These are phyloP conservation scores for Paramecium biaurelia DNA, from an alignment of 73 alveolate species.

Conservation along the genomic window DNA sequence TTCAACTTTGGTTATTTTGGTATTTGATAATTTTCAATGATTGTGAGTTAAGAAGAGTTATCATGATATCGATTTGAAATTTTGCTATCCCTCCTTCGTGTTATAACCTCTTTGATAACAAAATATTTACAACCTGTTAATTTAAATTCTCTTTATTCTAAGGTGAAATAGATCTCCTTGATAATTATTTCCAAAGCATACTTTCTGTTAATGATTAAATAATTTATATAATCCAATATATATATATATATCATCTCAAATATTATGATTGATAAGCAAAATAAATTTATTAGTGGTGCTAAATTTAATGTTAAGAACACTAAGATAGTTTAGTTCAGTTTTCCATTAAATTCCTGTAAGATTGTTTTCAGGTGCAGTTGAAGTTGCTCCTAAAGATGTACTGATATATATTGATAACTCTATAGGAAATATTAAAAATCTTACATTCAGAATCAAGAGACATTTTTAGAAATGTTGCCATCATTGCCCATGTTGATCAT, in stretches of 20 bases:
- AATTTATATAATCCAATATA: background rate
- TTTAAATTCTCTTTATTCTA: background rate
- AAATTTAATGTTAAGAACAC: background rate
- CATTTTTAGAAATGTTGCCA: constrained; percentile 74
- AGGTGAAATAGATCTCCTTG: background rate
- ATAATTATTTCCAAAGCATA: background rate
- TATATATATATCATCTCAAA: background rate
- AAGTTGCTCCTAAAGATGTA: background rate
- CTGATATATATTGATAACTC: too few species aligned
- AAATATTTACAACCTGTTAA: background rate
- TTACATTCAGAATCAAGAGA: constrained; percentile 49
- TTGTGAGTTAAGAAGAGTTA: background rate
- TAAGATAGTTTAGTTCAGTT: background rate
- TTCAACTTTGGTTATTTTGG: background rate
- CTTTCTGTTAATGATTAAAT: background rate
- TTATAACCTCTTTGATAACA: constrained; percentile 9
- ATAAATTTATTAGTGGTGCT: constrained; percentile 47
- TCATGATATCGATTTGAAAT: constrained; percentile 36
- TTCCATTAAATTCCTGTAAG: background rate
- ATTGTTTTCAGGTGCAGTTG: background rate
- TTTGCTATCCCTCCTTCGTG: constrained; percentile 2
- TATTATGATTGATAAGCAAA: background rate
- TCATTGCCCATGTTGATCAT: constrained; percentile 83
- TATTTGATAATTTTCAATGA: background rate
- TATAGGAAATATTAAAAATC: background rate